These are phyloP conservation scores for Phytopythium kandeliae DNA, from an alignment of 352 stramenopile species.

Conservation along the genomic window DNA sequence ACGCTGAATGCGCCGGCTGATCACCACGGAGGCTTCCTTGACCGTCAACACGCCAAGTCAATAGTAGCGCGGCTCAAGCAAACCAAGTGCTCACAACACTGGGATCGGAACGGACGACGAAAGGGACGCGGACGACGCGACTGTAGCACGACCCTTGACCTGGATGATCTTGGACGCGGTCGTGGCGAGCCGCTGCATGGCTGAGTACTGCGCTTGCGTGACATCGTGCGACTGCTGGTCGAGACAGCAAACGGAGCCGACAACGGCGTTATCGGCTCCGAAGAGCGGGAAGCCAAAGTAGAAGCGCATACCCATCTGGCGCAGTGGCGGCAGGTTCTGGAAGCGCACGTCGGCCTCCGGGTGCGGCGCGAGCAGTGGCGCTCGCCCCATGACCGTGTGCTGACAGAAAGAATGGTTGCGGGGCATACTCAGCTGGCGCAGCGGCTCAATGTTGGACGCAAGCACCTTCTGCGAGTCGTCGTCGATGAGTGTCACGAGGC, in stretches of 20 bases:
- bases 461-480: constrained; percentile 31
- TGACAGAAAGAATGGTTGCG: constrained; percentile 49
- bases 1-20: too few relatives aligned
- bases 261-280: constrained; percentile 18
- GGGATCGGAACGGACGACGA: constrained; percentile 1
- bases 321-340: constrained; percentile 20
- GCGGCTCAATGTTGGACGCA: constrained; percentile 27
- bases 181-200: constrained; percentile 27
- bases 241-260: constrained; percentile 51
- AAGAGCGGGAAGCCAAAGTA: constrained; percentile 57
- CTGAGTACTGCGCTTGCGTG: constrained; percentile 41
- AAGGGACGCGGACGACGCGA: background rate
- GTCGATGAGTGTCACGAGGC: constrained; percentile 42
- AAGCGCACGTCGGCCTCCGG: constrained; percentile 53
- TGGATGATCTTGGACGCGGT: constrained; percentile 32
- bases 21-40: too few relatives aligned
- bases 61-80: too few relatives aligned
- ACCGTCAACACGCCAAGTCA: too few relatives aligned
- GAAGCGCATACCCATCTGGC: constrained; percentile 29
- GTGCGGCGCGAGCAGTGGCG: constrained; percentile 42
- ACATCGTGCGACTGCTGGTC: constrained; percentile 33
- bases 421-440: constrained; percentile 17
- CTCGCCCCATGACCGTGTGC: constrained; percentile 43
- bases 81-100: background rate
- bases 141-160: constrained; percentile 7